These are phyloP conservation scores for Kalaharituber pfeilii DNA, from an alignment of 2,329 filamentous ascomycete genomes.

Conservation along the genomic window DNA sequence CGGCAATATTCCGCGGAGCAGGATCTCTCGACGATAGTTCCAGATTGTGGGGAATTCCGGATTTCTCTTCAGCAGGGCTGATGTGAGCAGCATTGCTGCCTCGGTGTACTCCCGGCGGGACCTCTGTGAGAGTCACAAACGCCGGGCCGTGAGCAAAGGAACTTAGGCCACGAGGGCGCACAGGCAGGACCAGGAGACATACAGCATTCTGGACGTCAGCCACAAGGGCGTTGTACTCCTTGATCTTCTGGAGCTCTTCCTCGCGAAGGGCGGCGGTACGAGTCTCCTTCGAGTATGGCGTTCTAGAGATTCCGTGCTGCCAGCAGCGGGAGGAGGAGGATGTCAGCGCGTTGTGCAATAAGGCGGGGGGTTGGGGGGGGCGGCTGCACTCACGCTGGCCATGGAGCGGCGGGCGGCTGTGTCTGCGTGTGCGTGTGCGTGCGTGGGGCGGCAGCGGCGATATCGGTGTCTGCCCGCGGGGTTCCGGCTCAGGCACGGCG, in stretches of 20 bases:
- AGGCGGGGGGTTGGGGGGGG: neutral
- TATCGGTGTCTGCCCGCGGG: no score
- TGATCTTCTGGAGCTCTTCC: slow-evolving; percentile 58
- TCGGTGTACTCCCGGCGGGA: slow-evolving; percentile 24
- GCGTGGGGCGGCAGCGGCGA: no score
- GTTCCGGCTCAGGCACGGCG: no score
- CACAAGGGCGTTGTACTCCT: slow-evolving; percentile 56
- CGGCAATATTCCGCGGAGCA: slow-evolving; percentile 44
- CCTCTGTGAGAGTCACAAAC: neutral
- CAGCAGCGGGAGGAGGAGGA: slow-evolving; percentile 14
- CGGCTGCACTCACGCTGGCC: slow-evolving; percentile 28
- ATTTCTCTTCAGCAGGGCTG: slow-evolving; percentile 57
- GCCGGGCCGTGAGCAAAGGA: neutral
- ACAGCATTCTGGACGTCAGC: slow-evolving; percentile 50
- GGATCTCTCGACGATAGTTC: slow-evolving; percentile 63
- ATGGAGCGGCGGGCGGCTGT: no score
- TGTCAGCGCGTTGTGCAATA: slow-evolving; percentile 20
- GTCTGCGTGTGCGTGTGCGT: no score
- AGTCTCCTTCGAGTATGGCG: slow-evolving; percentile 31
- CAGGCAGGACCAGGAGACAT: no score
- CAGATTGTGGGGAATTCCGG: slow-evolving; percentile 84
- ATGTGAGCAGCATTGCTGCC: slow-evolving; percentile 48
- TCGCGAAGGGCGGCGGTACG: slow-evolving; percentile 52
- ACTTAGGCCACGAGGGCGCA: neutral
- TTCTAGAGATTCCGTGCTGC: slow-evolving; percentile 71